Conservation (phyloP, 352 stramenopile species). For the Pythium sukuiense region DNA sequence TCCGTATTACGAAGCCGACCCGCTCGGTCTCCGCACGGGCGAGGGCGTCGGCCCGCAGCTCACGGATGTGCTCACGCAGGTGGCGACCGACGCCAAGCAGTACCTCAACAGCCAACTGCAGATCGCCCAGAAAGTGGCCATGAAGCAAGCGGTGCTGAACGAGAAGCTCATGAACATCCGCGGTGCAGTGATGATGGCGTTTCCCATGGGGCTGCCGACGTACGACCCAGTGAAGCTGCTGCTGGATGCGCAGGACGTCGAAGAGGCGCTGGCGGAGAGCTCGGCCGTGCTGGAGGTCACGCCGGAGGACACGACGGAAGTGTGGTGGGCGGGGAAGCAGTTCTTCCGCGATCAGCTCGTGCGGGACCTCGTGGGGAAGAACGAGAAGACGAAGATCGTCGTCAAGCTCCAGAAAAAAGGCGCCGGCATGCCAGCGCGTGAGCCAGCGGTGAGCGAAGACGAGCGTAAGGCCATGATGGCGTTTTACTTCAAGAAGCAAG, state of each 20-base stretch:
- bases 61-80: slow-evolving; percentile 67
- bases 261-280: slow-evolving; percentile 62
- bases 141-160: slow-evolving; percentile 63
- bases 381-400: slow-evolving; percentile 95
- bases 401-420: slow-evolving; percentile 92
- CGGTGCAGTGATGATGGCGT: slow-evolving; percentile 92
- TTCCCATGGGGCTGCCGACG: slow-evolving; percentile 92
- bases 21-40: slow-evolving; percentile 82
- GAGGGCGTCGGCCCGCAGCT: slow-evolving; percentile 88
- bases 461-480: slow-evolving; percentile 97
- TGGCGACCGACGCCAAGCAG: slow-evolving; percentile 74
- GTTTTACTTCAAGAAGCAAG: slow-evolving; percentile 93
- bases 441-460: slow-evolving; percentile 89
- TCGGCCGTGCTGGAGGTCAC: slow-evolving; percentile 79
- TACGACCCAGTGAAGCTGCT: slow-evolving; percentile 88
- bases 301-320: slow-evolving; percentile 79
- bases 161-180: slow-evolving; percentile 94
- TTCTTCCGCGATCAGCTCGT: slow-evolving; percentile 91
- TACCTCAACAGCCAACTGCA: slow-evolving; percentile 72
- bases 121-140: slow-evolving; percentile 58
- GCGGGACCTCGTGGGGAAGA: slow-evolving; percentile 91
- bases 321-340: slow-evolving; percentile 97
- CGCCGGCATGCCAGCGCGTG: slow-evolving; percentile 79
- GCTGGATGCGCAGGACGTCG: slow-evolving; percentile 68
- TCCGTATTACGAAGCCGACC: slow-evolving; percentile 85